Conservation (phyloP, 139 green algal genomes). For the Chlorella sorokiniana region DNA sequence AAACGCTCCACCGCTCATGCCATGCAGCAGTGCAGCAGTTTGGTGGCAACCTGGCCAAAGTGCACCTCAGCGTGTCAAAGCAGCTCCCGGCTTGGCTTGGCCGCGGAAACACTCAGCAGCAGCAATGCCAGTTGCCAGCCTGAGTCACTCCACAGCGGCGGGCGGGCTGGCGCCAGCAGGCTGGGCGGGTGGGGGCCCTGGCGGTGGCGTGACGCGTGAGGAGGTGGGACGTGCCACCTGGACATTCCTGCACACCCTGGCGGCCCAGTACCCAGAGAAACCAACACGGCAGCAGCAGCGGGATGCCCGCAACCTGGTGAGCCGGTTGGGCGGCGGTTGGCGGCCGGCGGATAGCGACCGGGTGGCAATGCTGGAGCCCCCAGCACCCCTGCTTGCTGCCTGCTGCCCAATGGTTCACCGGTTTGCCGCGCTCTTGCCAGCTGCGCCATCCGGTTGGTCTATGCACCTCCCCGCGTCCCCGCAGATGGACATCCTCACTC, state of each 20-base stretch:
- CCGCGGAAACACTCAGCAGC: not conserved
- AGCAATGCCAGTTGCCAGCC: slow-evolving; percentile 1
- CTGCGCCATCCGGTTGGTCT: not conserved
- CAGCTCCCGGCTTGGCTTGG: no score
- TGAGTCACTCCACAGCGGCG: not conserved
- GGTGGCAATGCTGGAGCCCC: not conserved
- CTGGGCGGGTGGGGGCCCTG: not conserved
- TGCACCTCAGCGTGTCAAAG: not conserved
- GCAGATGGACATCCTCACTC: slow-evolving; percentile 74
- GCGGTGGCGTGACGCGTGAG: slow-evolving; percentile 50
- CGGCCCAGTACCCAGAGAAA: slow-evolving; percentile 87
- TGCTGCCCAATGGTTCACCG: not conserved
- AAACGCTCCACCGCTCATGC: not conserved
- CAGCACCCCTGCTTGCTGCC: not conserved
- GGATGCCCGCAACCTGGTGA: slow-evolving; percentile 65
- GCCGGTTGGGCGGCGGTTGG: not conserved
- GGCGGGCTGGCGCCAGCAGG: not conserved
- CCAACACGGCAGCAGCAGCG: slow-evolving; percentile 82
- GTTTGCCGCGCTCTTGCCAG: not conserved
- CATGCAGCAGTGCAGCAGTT: slow-evolving; percentile 1
- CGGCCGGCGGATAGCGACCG: no score
- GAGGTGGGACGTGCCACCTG: slow-evolving; percentile 90
- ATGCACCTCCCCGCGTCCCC: not conserved
- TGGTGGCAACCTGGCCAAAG: not conserved
- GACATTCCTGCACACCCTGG: slow-evolving; percentile 92